A percentile compares a stretch with the other conserved stretches of the same genome.
Evolutionary conservation across 2,329 filamentous ascomycete species (phyloP).

Genomic region (Nemania bipapillata): DNA sequence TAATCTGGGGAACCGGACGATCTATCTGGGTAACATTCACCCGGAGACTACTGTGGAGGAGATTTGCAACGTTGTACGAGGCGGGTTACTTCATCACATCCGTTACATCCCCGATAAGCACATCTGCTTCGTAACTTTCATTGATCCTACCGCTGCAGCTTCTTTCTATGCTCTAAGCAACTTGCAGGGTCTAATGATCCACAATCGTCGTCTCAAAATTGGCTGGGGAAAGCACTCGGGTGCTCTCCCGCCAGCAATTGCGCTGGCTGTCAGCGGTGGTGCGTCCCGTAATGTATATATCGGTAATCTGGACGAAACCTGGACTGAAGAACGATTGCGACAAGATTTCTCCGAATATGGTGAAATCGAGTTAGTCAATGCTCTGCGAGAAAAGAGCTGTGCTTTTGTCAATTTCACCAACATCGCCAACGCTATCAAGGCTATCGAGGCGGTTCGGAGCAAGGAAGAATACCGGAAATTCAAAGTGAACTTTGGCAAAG

Average conservation of each 20-base stretch:
- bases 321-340: conserved; percentile 93
- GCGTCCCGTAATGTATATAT: conserved; percentile 99
- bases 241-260: conserved; percentile 93
- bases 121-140: conserved; percentile 99
- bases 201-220: conserved; percentile 97
- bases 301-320: conserved; percentile 95
- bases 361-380: conserved; percentile 97
- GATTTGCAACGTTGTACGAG: conserved; percentile 98
- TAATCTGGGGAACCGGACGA: conserved; percentile 96
- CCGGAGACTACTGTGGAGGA: conserved; percentile 99
- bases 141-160: conserved; percentile 95
- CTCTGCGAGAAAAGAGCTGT: conserved; percentile 97
- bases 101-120: conserved; percentile 99
- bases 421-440: conserved; percentile 99
- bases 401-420: conserved; percentile 99
- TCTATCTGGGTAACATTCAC: conserved; percentile 98
- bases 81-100: conserved; percentile 95
- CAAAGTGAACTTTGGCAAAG: conserved; percentile 99
- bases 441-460: conserved; percentile 92
- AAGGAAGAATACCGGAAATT: conserved; percentile 98
- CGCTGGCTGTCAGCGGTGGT: conserved; percentile 92
- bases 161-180: conserved; percentile 99
- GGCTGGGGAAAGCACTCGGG: conserved; percentile 99
- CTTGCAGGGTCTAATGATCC: conserved; percentile 97
- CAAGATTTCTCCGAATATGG: conserved; percentile 98